These are phyloP conservation scores for Boletus huronensis DNA, from an alignment of 768 basidiomycete genomes.

Conservation along the genomic window DNA sequence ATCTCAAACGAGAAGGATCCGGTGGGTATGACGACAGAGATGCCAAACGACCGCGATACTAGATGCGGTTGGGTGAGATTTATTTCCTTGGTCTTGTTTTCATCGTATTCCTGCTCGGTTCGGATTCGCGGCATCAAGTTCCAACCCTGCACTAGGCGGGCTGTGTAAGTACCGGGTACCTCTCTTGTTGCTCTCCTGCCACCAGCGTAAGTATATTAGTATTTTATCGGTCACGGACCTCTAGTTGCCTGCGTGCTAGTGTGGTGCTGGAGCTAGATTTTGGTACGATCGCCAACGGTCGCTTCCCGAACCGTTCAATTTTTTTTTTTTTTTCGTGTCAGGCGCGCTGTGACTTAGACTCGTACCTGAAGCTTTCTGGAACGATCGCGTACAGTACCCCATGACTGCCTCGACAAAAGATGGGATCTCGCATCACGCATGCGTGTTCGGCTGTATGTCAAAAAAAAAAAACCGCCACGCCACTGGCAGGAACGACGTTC, in stretches of 20 bases:
- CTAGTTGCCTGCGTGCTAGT: constrained; percentile 5
- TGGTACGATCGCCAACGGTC: constrained; percentile 2
- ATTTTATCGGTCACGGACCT: constrained; percentile 24
- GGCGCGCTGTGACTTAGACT: background rate
- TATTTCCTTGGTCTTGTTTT: constrained; percentile 26
- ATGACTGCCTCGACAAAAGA: background rate
- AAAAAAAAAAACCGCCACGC: constrained; percentile 19
- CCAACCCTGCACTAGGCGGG: constrained; percentile 29
- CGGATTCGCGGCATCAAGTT: constrained; percentile 25
- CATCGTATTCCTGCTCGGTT: constrained; percentile 21
- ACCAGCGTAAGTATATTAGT: constrained; percentile 37
- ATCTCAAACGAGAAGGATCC: constrained; percentile 72
- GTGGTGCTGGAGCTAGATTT: constrained; percentile 4
- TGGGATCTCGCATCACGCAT: constrained; percentile 16
- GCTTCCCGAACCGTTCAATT: background rate
- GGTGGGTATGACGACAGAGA: constrained; percentile 83
- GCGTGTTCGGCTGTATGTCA: constrained; percentile 13
- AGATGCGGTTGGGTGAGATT: constrained; percentile 40
- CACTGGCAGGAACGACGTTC: constrained; percentile 18
- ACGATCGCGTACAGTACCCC: background rate
- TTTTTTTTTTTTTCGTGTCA: background rate
- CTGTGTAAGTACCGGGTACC: constrained; percentile 34
- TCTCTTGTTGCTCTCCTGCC: constrained; percentile 27
- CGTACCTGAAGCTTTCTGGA: background rate
- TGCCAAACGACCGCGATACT: constrained; percentile 78